Evolutionary conservation across 2,329 filamentous ascomycete genomes (phyloP).

Genomic region (Cryphonectria japonica): DNA sequence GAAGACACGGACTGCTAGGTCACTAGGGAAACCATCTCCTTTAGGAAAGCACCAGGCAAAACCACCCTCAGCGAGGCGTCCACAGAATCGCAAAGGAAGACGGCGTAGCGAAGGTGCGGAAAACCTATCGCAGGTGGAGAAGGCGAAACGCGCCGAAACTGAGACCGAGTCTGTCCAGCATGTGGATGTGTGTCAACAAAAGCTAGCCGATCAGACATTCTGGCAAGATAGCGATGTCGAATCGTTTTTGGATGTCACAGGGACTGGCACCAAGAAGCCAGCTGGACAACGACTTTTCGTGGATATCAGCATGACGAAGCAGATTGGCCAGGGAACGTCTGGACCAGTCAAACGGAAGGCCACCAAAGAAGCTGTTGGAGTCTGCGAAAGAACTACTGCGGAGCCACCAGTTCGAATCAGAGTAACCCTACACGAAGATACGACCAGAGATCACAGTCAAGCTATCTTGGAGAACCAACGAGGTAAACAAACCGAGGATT

Average conservation of each 20-base stretch:
- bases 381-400: background rate
- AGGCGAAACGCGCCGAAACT: background rate
- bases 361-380: background rate
- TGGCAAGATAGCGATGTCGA: conserved; percentile 15
- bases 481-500: too few relatives aligned
- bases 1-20: conserved; percentile 3
- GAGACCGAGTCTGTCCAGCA: background rate
- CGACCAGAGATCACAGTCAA: background rate
- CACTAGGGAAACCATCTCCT: conserved; percentile 11
- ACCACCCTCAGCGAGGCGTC: background rate
- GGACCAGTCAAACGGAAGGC: background rate
- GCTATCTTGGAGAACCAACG: too few relatives aligned
- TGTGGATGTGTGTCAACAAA: background rate
- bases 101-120: background rate
- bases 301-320: conserved; percentile 19
- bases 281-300: conserved; percentile 20
- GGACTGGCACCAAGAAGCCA: background rate
- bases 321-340: background rate
- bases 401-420: background rate
- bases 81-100: background rate
- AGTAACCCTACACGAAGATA: background rate
- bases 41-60: background rate
- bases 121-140: background rate
- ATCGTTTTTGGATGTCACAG: conserved; percentile 19
- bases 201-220: background rate